Conservation (phyloP, 2,329 filamentous ascomycete species). For the Aspergillus phoenicis region DNA sequence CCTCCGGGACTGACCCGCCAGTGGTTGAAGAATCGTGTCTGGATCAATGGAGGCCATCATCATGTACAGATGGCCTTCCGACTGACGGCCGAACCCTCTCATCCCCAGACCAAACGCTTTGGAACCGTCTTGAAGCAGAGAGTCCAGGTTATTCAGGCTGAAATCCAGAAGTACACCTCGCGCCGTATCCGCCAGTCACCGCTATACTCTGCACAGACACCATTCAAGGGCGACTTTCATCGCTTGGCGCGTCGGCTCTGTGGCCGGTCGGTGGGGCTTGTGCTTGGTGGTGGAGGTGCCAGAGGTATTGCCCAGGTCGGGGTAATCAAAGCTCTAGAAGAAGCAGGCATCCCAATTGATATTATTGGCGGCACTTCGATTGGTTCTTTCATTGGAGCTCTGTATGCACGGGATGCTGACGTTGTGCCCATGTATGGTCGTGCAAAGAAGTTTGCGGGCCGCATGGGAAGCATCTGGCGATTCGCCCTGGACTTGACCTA, state of each 20-base stretch:
- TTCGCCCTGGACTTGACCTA: slow-evolving; percentile 96
- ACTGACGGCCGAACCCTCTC: slow-evolving; percentile 72
- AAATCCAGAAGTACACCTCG: slow-evolving; percentile 97
- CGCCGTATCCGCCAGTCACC: slow-evolving; percentile 85
- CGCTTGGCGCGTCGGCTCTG: slow-evolving; percentile 85
- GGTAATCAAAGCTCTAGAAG: slow-evolving; percentile 91
- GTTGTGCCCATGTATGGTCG: slow-evolving; percentile 95
- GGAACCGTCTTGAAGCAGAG: slow-evolving; percentile 86
- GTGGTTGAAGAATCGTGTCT: slow-evolving; percentile 90
- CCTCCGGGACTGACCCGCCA: slow-evolving; percentile 79
- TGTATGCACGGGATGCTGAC: slow-evolving; percentile 95
- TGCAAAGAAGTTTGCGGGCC: slow-evolving; percentile 93
- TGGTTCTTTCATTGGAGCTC: slow-evolving; percentile 88
- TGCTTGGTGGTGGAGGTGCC: slow-evolving; percentile 90
- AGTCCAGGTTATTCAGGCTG: slow-evolving; percentile 91
- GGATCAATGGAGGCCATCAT: slow-evolving; percentile 97
- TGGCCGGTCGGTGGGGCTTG: slow-evolving; percentile 90
- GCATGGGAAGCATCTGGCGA: slow-evolving; percentile 99
- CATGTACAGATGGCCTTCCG: slow-evolving; percentile 95
- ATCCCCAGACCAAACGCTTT: slow-evolving; percentile 73
- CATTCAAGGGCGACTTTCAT: slow-evolving; percentile 96
- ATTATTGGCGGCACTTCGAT: slow-evolving; percentile 96
- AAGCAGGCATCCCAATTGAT: slow-evolving; percentile 94
- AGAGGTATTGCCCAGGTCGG: slow-evolving; percentile 90
- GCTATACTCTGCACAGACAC: slow-evolving; percentile 86